Percentiles rank a stretch among this genome's conserved stretches.
Evolutionary conservation across 768 basidiomycete genomes (phyloP).

Genomic region (Tulasnella sp.): DNA sequence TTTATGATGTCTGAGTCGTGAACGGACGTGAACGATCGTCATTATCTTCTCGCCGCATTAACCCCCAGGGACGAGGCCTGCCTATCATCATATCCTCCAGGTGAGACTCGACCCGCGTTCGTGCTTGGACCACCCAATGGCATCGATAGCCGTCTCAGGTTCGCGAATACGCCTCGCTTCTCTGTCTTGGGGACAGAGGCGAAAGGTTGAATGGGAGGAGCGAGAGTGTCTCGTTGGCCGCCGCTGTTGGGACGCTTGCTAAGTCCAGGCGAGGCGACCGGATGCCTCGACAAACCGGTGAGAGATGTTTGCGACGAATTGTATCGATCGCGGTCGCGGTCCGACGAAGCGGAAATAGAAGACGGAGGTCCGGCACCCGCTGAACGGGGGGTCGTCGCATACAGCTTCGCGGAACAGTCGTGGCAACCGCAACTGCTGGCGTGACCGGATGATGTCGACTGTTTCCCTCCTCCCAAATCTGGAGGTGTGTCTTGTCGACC

Average conservation of each 20-base stretch:
- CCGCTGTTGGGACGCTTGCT: too few species aligned
- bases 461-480: background rate
- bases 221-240: too few species aligned
- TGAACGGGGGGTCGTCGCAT: background rate
- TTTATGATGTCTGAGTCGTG: too few species aligned
- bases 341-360: background rate
- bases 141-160: slow-evolving; percentile 4
- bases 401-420: slow-evolving; percentile 7
- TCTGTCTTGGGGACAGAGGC: background rate
- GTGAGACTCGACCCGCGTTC: too few species aligned
- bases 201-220: too few species aligned
- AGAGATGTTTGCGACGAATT: slow-evolving; percentile 8
- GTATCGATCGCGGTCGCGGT: background rate
- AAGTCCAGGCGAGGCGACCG: background rate
- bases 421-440: slow-evolving; percentile 12
- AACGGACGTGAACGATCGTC: too few species aligned
- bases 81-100: too few species aligned
- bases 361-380: background rate
- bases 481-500: background rate
- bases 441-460: background rate
- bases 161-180: slow-evolving; percentile 2
- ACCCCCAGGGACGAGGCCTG: too few species aligned
- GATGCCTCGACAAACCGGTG: background rate
- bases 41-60: too few species aligned
- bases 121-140: too few species aligned